Percentiles rank a stretch among this genome's conserved stretches.
Evolutionary conservation across 2,329 filamentous ascomycete species (phyloP).

Genomic region (Ophiostoma tasmaniense): DNA sequence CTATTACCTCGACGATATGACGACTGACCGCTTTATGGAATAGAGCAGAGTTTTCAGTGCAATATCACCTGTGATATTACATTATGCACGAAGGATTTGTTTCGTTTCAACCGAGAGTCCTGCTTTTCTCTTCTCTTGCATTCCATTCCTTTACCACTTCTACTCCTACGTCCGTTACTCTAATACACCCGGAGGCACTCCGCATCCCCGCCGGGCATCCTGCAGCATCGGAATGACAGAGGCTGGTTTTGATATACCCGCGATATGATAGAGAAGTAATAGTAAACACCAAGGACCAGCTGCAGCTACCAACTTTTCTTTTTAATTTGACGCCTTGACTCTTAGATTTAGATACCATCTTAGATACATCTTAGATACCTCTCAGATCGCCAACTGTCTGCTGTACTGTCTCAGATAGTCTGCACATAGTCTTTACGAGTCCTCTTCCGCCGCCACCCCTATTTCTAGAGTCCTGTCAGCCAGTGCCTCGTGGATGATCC

Average conservation of each 20-base stretch:
- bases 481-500: not conserved
- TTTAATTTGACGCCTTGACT: not conserved
- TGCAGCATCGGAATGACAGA: not conserved
- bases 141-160: not conserved
- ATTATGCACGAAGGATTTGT: not conserved
- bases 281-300: not conserved
- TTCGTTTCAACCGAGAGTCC: not conserved
- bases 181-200: not conserved
- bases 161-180: not conserved
- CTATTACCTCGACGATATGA: not conserved
- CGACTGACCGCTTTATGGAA: not conserved
- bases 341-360: not conserved
- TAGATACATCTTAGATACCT: not conserved
- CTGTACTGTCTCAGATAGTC: no score
- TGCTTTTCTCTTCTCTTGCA: not conserved
- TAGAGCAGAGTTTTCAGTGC: constrained; percentile 6
- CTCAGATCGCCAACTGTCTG: no score
- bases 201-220: not conserved
- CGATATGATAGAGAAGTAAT: not conserved
- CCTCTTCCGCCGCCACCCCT: not conserved
- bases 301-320: not conserved
- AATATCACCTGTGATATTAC: not conserved
- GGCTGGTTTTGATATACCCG: not conserved
- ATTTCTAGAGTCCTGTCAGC: not conserved
- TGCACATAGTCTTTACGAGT: no score